Percentiles rank a stretch among this genome's conserved stretches.
Conservation (phyloP, 208 protist species). For the Acanthamoeba sp. region DNA sequence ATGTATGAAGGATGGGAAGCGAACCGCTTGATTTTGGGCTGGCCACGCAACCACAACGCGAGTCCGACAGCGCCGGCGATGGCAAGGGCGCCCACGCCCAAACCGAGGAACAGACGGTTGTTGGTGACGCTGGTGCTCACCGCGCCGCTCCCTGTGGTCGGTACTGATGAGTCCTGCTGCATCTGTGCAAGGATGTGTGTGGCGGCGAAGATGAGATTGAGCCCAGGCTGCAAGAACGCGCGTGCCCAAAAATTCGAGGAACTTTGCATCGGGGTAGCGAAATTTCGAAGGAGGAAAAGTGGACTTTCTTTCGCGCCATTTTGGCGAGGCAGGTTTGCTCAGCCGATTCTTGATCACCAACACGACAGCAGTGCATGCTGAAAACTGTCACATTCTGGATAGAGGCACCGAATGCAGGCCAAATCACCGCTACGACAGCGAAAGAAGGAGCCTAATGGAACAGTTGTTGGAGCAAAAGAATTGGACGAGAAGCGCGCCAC, state of each 20-base stretch:
- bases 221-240: background rate
- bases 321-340: background rate
- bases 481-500: too few species aligned
- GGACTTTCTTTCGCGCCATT: background rate
- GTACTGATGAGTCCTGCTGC: background rate
- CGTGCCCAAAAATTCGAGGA: constrained; percentile 10
- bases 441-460: background rate
- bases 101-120: background rate
- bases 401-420: background rate
- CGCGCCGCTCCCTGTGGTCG: background rate
- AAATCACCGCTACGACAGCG: background rate
- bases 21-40: constrained; percentile 20
- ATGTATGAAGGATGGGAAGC: background rate
- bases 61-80: constrained; percentile 13
- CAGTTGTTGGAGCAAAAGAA: too few species aligned
- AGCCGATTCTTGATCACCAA: background rate
- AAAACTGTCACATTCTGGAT: too few species aligned
- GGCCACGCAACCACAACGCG: background rate
- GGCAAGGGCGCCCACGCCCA: background rate
- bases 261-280: background rate
- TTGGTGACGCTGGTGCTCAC: background rate
- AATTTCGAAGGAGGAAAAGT: background rate
- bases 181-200: background rate
- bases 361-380: background rate
- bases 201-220: background rate